These are phyloP conservation scores for Xylaria sp. DNA, from an alignment of 495 filamentous ascomycete genomes.

Conservation along the genomic window DNA sequence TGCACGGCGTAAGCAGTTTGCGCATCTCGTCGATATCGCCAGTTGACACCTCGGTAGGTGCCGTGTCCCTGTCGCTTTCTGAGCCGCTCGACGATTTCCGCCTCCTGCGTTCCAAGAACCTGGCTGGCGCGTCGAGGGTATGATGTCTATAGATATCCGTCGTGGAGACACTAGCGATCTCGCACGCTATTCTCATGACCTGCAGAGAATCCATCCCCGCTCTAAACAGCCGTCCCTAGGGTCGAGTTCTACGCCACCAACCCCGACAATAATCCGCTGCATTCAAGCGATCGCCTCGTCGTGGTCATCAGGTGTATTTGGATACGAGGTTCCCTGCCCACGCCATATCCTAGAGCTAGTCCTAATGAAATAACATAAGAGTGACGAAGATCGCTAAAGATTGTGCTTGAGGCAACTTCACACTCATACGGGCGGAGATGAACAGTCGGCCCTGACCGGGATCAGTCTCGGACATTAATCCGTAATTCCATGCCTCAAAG, in stretches of 20 bases:
- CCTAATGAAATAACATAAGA: background rate
- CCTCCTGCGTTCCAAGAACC: background rate
- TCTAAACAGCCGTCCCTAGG: background rate
- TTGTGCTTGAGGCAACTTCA: background rate
- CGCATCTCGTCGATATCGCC: background rate
- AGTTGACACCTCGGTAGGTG: background rate
- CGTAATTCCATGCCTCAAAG: background rate
- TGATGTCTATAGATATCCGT: background rate
- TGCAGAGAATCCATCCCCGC: conserved; percentile 2
- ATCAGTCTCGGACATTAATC: background rate
- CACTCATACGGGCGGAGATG: background rate
- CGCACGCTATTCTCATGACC: conserved; percentile 1
- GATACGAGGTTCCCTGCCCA: conserved; percentile 24
- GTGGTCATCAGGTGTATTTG: conserved; percentile 4
- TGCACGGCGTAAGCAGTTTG: background rate
- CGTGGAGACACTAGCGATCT: background rate
- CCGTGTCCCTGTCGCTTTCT: background rate
- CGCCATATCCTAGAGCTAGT: background rate
- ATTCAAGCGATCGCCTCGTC: background rate
- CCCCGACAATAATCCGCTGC: background rate
- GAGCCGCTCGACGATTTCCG: background rate
- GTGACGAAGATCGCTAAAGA: background rate
- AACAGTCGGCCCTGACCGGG: background rate
- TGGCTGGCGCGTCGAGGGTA: conserved; percentile 28
- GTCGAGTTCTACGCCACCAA: background rate